A percentile compares a stretch with the other conserved stretches of the same genome.
These are phyloP conservation scores for Furcasterigmium sp. DNA, from an alignment of 2,329 filamentous ascomycete species.

Conservation along the genomic window DNA sequence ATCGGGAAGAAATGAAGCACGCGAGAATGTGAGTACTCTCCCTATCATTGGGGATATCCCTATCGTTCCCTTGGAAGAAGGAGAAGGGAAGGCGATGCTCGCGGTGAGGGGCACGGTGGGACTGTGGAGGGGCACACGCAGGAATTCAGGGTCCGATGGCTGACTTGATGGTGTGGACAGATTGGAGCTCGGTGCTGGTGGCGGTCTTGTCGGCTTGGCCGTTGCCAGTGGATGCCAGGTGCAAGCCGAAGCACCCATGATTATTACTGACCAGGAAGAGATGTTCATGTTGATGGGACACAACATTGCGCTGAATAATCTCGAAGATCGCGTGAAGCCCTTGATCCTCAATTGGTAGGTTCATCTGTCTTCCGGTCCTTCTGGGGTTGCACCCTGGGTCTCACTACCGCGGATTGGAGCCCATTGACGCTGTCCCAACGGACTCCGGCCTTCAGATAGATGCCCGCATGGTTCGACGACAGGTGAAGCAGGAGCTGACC, in stretches of 20 bases:
- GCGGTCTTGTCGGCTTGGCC: slow-evolving; percentile 73
- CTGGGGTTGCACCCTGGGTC: no score
- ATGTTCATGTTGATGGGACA: slow-evolving; percentile 83
- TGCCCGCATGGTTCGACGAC: no score
- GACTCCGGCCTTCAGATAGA: no score
- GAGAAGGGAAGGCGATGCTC: background rate
- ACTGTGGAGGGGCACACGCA: background rate
- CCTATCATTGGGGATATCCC: background rate
- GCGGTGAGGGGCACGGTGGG: background rate
- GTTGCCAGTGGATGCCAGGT: slow-evolving; percentile 45
- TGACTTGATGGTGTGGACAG: slow-evolving; percentile 34
- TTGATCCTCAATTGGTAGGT: slow-evolving; percentile 76
- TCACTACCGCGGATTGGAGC: no score
- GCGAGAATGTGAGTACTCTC: slow-evolving; percentile 64
- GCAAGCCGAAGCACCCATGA: slow-evolving; percentile 46
- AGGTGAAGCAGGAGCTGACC: no score
- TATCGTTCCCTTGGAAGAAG: background rate
- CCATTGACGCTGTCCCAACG: no score
- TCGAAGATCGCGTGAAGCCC: slow-evolving; percentile 59
- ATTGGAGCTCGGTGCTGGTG: slow-evolving; percentile 87
- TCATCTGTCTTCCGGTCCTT: no score
- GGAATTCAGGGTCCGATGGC: background rate
- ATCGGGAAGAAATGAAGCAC: slow-evolving; percentile 54
- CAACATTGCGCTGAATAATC: slow-evolving; percentile 78
- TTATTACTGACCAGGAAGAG: slow-evolving; percentile 80